Evolutionary conservation across 208 protist genomes (phyloP).

Genomic region (Acanthamoeba royreba): DNA sequence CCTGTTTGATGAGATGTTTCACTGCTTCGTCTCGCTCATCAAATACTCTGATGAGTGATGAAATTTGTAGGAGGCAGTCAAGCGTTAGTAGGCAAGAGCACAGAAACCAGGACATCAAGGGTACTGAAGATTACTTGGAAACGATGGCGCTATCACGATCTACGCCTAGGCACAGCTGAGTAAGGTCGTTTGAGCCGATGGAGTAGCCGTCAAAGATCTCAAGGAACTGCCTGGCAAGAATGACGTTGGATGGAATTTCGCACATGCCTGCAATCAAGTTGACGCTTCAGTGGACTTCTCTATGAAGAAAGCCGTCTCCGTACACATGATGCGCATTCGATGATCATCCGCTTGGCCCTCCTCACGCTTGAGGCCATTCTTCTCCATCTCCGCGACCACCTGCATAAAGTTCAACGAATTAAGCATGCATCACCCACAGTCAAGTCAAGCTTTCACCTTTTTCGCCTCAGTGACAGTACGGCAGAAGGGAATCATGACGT

Average conservation of each 20-base stretch:
- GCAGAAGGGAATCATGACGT: conserved; percentile 70
- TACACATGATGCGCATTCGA: conserved; percentile 17
- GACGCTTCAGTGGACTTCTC: too few relatives aligned
- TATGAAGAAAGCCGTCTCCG: background rate
- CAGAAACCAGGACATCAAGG: background rate
- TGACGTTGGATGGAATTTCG: conserved; percentile 72
- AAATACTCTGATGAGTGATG: conserved; percentile 26
- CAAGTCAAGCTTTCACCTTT: background rate
- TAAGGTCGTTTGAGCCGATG: conserved; percentile 72
- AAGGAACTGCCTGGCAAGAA: conserved; percentile 62
- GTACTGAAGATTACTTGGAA: background rate
- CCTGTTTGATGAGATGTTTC: conserved; percentile 45
- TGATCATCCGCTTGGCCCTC: background rate
- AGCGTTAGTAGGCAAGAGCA: background rate
- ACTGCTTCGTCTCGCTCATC: conserved; percentile 61
- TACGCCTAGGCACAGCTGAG: conserved; percentile 62
- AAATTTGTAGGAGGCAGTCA: background rate
- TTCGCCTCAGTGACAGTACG: conserved; percentile 57
- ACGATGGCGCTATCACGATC: conserved; percentile 62
- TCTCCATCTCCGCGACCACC: conserved; percentile 57
- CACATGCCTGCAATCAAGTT: conserved; percentile 39
- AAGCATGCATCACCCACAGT: too few relatives aligned
- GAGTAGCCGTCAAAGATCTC: conserved; percentile 57
- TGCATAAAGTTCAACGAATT: background rate
- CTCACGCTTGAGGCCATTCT: conserved; percentile 40